Percentiles rank a stretch among this genome's conserved stretches.
Evolutionary conservation across 2,329 filamentous ascomycete species (phyloP).

Genomic region (Ophiostoma perfectum): DNA sequence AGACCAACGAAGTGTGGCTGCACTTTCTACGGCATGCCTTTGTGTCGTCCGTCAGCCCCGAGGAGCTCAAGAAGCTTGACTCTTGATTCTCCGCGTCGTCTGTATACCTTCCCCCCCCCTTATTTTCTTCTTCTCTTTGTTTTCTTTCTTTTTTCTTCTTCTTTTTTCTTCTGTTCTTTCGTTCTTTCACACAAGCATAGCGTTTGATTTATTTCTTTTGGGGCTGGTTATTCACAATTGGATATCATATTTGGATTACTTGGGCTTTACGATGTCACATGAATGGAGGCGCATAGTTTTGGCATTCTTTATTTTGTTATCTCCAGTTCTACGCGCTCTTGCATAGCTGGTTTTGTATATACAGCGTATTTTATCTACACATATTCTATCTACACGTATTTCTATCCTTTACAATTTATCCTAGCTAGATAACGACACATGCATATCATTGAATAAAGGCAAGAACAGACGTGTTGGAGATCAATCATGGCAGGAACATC

Average conservation of each 20-base stretch:
- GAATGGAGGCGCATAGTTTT: neutral
- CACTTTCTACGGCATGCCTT: conserved; percentile 75
- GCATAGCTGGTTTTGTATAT: neutral
- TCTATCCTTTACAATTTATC: no score
- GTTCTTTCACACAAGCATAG: neutral
- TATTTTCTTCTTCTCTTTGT: neutral
- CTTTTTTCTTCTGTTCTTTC: neutral
- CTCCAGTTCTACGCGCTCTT: neutral
- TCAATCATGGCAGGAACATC: conserved; percentile 1
- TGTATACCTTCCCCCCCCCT: neutral
- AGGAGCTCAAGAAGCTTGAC: conserved; percentile 52
- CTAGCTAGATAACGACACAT: no score
- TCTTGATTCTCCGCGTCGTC: neutral
- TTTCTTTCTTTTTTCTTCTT: neutral
- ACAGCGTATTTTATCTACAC: neutral
- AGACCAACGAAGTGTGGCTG: conserved; percentile 64
- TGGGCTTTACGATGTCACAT: conserved; percentile 11
- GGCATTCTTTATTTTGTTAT: neutral
- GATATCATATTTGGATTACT: neutral
- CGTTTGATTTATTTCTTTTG: neutral
- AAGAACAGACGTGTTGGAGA: neutral
- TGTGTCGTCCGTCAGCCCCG: conserved; percentile 62
- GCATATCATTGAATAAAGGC: neutral
- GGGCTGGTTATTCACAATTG: neutral
- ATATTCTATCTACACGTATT: no score